Conservation (phyloP, 768 basidiomycete genomes). For the Collybia sp. region DNA sequence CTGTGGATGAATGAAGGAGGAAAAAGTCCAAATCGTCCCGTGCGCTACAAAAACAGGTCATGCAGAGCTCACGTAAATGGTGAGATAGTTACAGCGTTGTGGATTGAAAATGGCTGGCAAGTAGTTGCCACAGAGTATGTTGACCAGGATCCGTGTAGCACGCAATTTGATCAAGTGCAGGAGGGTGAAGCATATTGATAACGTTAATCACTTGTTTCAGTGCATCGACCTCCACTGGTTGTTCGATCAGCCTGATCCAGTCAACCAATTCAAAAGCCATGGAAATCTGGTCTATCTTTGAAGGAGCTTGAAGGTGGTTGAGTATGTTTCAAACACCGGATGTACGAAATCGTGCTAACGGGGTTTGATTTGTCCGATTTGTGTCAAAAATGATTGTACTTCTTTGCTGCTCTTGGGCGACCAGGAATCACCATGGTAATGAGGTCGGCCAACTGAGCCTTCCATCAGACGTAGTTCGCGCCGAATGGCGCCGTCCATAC, state of each 20-base stretch:
- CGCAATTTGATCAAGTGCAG: constrained; percentile 36
- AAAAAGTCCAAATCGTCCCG: constrained; percentile 35
- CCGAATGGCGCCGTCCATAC: constrained; percentile 32
- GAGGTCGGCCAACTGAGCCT: constrained; percentile 18
- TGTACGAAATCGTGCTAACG: constrained; percentile 33
- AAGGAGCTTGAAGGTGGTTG: constrained; percentile 27
- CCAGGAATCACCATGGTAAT: too few species aligned
- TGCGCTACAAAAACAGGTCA: too few species aligned
- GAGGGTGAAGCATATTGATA: constrained; percentile 35
- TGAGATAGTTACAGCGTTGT: constrained; percentile 7
- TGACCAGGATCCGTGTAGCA: constrained; percentile 38
- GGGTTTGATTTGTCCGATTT: constrained; percentile 34
- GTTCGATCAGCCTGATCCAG: constrained; percentile 48
- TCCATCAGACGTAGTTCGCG: constrained; percentile 41
- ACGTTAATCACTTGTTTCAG: constrained; percentile 34
- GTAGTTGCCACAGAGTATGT: constrained; percentile 36
- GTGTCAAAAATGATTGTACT: constrained; percentile 38
- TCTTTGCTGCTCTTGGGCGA: too few species aligned
- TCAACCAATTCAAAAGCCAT: constrained; percentile 59
- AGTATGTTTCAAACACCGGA: background rate
- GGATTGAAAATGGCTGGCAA: constrained; percentile 15
- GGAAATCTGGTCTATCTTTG: constrained; percentile 23
- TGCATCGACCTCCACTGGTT: constrained; percentile 26
- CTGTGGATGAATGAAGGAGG: constrained; percentile 28
- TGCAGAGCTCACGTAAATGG: background rate